Base-by-base conservation (phyloP, 352 stramenopile species). In the Nannochloropsis limnetica region DNA sequence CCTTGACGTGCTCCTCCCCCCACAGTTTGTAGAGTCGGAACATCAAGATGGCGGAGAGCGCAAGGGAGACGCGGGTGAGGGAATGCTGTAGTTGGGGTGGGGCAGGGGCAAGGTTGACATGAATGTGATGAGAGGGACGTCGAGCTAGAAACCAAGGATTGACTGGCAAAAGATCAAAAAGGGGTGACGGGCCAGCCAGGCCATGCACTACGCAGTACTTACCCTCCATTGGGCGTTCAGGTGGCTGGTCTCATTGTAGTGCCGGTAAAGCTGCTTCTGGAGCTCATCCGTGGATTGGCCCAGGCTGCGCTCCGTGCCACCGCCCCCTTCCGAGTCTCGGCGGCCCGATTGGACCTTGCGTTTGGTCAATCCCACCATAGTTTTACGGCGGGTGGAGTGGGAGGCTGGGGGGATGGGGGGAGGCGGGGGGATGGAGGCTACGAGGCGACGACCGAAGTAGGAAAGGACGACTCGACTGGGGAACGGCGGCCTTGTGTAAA, bases 181-280 rank as follows among this genome's bases (percentile, higher is more conserved):
- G 37, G 4, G 37, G 1, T 49, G 8, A 15, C 37, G 11, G 17
- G 37, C 37, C 37, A 15, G 37, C 4, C 37, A 49, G 2, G 37
- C 37, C 17, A 49, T 49, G 37, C 11, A 49, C 17, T 6, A 49
- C 2, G 2, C 8, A 6, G 37, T 49, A 49, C 61, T 27, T 74
- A 74, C 61, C 15, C 61, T 25, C 61, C 61, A 74, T 28, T 74
- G 61, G 1, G 25, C 61, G 61, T 74, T 74, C 20, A 74, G 61
- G 61, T 74, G 20, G 61, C 61, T 74, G 8, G 61, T 74, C 61
- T 74, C 61, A 20, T 74, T 74, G 61, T 74, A 74, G 61, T 74
- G 61, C 25, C 20, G 15, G 25, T 74, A 74, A 2, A 74, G 61
- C 61, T 74, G 15, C 20, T 74, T 74, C 61, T 74, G 61, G n/a